Percentiles rank a stretch among this genome's conserved stretches.
phyloP scores from a whole-genome alignment of 345 rosid genomes.

The Leavenworthia alabamica region DNA sequence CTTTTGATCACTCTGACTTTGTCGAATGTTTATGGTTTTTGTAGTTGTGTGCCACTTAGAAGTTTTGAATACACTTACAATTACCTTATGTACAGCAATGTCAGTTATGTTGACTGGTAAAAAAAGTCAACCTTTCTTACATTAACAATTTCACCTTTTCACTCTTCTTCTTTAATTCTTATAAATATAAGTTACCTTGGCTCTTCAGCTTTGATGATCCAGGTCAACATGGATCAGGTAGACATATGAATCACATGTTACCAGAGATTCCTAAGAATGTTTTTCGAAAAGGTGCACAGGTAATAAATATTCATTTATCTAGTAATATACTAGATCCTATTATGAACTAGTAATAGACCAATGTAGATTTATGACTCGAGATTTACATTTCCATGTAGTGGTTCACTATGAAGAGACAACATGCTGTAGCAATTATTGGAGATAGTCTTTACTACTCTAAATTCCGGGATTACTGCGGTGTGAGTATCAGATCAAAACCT shows the following conservation, averaged over 20 bases:
- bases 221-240: slow-evolving; percentile 93
- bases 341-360: no score
- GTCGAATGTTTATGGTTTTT: slow-evolving; percentile 25
- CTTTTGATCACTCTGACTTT: not conserved
- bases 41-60: slow-evolving; percentile 91
- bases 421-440: slow-evolving; percentile 81
- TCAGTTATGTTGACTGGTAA: slow-evolving; percentile 91
- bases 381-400: no score
- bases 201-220: slow-evolving; percentile 81
- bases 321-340: no score
- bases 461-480: slow-evolving; percentile 94
- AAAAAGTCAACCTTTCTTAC: not conserved
- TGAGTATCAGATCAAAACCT: slow-evolving; percentile 21
- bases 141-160: no score
- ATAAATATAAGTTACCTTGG: not conserved
- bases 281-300: slow-evolving; percentile 99
- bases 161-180: not conserved
- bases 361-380: no score
- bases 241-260: slow-evolving; percentile 88
- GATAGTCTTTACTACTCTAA: slow-evolving; percentile 87
- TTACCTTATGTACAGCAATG: slow-evolving; percentile 78
- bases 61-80: slow-evolving; percentile 74
- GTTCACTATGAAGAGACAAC: slow-evolving; percentile 96
- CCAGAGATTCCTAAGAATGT: slow-evolving; percentile 78
- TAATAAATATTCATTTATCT: no score